Evolutionary conservation across 2,329 filamentous ascomycete species (phyloP), one percentile per base, ranked within the genome.

Genomic region (Knufia fluminis): DNA sequence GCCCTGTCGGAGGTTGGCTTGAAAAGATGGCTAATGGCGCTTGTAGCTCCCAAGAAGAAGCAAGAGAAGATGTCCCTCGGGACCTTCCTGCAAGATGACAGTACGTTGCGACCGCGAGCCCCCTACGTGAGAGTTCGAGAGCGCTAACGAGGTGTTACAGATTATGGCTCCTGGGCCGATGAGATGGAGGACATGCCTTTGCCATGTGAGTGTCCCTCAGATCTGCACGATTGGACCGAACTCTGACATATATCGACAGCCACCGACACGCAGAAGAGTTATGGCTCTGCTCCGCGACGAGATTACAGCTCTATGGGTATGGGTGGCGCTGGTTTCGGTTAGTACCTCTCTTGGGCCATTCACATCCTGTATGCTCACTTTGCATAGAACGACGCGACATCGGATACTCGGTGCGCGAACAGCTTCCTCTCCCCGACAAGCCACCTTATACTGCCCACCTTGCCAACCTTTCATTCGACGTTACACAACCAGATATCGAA

Each of bases 41-140:
- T 53, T 12, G 2, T 65, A 94, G 90, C 86, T 79, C 91, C 90
- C 14, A 94, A 94, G 76, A 84, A 94, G 73, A 78, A 81, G 71
- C 85, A 81, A 71, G 85, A 94, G 82, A 98, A 94, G 79, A 91
- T 98, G 86, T 88, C 86, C 76, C 83, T 97, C 67, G 87, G 88
- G 77, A 86, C 88, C 73, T 98, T 98, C 80, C 80, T 98, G 77
- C 78, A 79, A 67, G 88, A 96, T 71, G 79, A 88, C 71, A 83
- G 91, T 96, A 78, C 71, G 87, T 76, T 47, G 46, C 19, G 43
- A 24, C 10, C 36, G 16, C 43, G 52, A 52, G 54, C 55, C 14
- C 22, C 22, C 17, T 10, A 8, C 14, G 26, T 20, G 22, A 20
- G 35, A 57, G 54, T 61, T 24, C 32, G 16, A 20, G 19, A n/a